Percentiles rank a stretch among this genome's conserved stretches.
Evolutionary conservation across 176 grass and related monocot genomes (phyloP).

Genomic region (Elymus sibiricus): DNA sequence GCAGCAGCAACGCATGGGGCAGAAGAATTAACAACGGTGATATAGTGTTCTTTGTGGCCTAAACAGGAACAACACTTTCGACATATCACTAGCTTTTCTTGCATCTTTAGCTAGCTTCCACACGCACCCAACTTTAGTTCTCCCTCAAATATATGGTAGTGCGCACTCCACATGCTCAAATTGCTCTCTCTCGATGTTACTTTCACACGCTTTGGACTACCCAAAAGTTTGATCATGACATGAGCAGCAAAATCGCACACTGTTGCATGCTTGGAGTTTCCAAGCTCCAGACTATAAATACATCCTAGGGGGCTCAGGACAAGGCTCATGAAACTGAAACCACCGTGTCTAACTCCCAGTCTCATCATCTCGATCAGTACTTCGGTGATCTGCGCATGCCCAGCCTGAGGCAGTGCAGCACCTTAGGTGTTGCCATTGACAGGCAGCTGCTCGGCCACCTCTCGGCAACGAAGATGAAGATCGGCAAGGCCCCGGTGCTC

Average conservation of each 20-base stretch:
- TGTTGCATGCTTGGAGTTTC: not conserved
- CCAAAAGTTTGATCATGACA: constrained; percentile 14
- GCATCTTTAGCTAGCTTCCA: constrained; percentile 26
- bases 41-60: too few relatives aligned
- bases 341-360: not conserved
- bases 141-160: not conserved
- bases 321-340: constrained; percentile 35
- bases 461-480: constrained; percentile 37
- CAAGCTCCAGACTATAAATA: constrained; percentile 61
- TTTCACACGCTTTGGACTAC: constrained; percentile 16
- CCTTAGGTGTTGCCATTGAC: not conserved
- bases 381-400: not conserved
- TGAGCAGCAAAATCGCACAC: not conserved
- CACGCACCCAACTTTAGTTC: not conserved
- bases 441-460: not conserved
- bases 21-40: too few relatives aligned
- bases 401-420: not conserved
- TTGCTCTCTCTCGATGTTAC: not conserved
- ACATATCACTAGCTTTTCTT: not conserved
- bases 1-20: constrained; percentile 21
- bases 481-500: constrained; percentile 50
- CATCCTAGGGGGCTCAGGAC: not conserved
- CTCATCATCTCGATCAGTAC: not conserved
- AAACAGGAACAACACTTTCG: not conserved
- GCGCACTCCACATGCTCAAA: not conserved